Base-by-base conservation (phyloP, 192 early-diverging fungal species). In the Backusella tarrabulga region DNA sequence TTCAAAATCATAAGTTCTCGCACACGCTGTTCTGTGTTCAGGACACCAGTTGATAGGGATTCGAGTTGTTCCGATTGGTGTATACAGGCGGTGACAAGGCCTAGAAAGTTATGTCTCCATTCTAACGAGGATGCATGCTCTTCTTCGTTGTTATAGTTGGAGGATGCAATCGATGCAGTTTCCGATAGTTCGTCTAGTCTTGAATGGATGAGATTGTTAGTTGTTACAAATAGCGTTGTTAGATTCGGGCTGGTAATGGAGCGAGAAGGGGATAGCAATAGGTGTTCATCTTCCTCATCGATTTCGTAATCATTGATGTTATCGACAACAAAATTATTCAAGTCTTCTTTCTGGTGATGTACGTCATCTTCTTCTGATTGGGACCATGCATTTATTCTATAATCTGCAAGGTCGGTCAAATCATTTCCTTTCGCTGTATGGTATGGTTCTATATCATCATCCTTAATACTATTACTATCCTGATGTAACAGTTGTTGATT, bases 151-250 rank as follows among this genome's bases (percentile, higher is more conserved):
- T 72, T 26, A 26, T 32, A 29, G 21, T n/a, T n/a, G 3, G 46
- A 41, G 1, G 78, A 74, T n/a, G 72, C 60, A 40, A 74, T 68
- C 2, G 77, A 78, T 11, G 72, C 63, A 5, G 78, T 71, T 23
- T 75, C 68, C 14, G 78, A 80, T 41, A 82, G 40, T 60, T 78
- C 77, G 23, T 82, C 81, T 9, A 82, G 52, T 8, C 81, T 77
- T 6, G 77, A 72, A 23, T 71, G 41, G 17, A 82, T 77, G 14
- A 82, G 70, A 17, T 63, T 76, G 35, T 82, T 78, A 4, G 81
- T 82, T 12, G 77, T 82, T 26, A 76, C 38, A 34, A 78, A 76
- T 29, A 82, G 56, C 4, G 76, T 50, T 1, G 80, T 76, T 23
- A 81, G 34, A 54, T 72, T 77, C 0, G 80, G 80, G 17, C 77